Conservation (phyloP, 352 stramenopile genomes). For the Halophytophthora batemanensis region DNA sequence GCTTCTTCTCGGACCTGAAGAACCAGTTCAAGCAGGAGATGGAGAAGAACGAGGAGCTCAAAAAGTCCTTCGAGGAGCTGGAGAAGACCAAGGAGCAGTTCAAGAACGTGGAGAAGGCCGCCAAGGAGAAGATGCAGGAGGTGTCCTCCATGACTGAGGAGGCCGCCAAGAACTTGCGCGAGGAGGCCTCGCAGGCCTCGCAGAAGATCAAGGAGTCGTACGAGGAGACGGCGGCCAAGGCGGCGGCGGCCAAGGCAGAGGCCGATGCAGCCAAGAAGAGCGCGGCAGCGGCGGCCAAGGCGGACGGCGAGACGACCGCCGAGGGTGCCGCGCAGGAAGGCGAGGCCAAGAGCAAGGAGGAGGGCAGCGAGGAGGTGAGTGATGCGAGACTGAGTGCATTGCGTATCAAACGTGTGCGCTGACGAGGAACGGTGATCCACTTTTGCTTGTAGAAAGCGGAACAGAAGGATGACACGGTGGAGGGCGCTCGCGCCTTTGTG, state of each 20-base stretch:
- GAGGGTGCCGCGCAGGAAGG: constrained; percentile 4
- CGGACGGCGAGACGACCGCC: constrained; percentile 11
- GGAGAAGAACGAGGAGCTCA: constrained; percentile 79
- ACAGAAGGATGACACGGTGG: constrained; percentile 24
- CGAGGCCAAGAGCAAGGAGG: constrained; percentile 8
- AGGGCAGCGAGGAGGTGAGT: constrained; percentile 17
- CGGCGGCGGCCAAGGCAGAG: constrained; percentile 13
- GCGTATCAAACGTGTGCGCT: not conserved
- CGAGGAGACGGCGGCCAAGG: constrained; percentile 28
- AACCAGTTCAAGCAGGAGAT: constrained; percentile 80
- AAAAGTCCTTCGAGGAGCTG: constrained; percentile 75
- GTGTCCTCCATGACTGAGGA: constrained; percentile 53
- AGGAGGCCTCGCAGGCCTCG: constrained; percentile 53
- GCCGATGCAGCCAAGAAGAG: constrained; percentile 7
- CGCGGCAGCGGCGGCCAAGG: constrained; percentile 9
- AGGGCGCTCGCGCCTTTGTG: constrained; percentile 48
- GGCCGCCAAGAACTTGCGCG: constrained; percentile 52
- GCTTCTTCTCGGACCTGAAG: constrained; percentile 77
- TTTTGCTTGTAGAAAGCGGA: constrained; percentile 22
- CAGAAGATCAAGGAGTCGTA: constrained; percentile 67
- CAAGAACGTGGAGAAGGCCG: constrained; percentile 58
- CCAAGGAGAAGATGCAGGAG: constrained; percentile 64
- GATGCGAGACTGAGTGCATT: not conserved
- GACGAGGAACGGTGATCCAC: not conserved
- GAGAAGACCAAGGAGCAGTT: constrained; percentile 71